Evolutionary conservation across 805 yeast genomes (phyloP), one percentile per base, ranked within the genome.

Genomic region (Teunomyces kruisii): DNA sequence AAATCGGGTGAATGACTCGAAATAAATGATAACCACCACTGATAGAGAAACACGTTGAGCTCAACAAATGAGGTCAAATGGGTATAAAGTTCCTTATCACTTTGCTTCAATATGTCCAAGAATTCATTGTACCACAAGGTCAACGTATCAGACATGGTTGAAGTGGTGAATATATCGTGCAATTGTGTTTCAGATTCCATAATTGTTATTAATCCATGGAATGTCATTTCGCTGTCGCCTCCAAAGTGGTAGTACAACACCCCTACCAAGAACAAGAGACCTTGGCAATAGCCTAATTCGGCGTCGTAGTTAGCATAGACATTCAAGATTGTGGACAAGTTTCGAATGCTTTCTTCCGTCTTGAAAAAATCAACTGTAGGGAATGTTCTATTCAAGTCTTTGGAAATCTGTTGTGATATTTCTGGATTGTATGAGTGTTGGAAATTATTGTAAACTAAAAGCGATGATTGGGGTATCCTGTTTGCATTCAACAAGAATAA

Each of bases 271-370:
- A 83, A 83, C 19, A 83, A 74, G 14, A 83, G 64, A 6, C 88
- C 88, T 58, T 82, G 88, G 57, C 88, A 82, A 55, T 82, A 82
- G 9, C 88, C 88, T 52, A 82, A 76, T 52, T 81, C 84, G 42
- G 74, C 73, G 61, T 82, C 86, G 55, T 79, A 82, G 50, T 81
- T 78, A 40, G 83, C 79, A 53, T 78, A 82, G 1, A 84, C 86
- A 45, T 82, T 79, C 48, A 82, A 65, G 26, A 82, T 75, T 22
- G 75, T 74, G 31, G 80, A 81, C 45, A 82, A 73, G 50, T 69
- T 67, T 8, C 56, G 49, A 43, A 77, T 71, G 16, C 80, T 79
- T 14, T 66, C 63, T 13, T 59, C 65, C 27, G 68, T 60, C 36
- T 68, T 64, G 61, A 83, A 80, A 57, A 78, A 72, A 1, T 63